phyloP scores from a whole-genome alignment of 108 stramenopile genomes.

The Nitzschia putrida region DNA sequence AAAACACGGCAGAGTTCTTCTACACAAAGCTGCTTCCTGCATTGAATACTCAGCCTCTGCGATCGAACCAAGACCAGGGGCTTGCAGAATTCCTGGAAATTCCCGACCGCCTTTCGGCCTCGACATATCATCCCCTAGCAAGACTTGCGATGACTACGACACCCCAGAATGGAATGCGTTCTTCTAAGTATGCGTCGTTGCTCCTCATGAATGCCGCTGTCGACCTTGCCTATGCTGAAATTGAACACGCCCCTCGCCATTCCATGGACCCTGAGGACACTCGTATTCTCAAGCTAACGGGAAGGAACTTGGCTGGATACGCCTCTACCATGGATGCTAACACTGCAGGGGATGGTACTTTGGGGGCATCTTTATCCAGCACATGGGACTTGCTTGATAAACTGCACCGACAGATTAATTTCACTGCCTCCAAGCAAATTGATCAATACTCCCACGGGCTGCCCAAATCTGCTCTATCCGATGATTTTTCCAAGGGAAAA shows the following conservation, averaged over 20 bases:
- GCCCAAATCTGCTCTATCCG: slow-evolving; percentile 49
- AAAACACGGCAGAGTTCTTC: slow-evolving; percentile 78
- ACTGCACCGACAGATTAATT: slow-evolving; percentile 69
- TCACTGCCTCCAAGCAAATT: slow-evolving; percentile 75
- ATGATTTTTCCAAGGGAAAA: slow-evolving; percentile 72
- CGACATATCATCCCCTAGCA: slow-evolving; percentile 78
- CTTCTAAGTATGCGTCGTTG: slow-evolving; percentile 67
- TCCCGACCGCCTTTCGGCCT: slow-evolving; percentile 60
- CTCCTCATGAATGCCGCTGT: slow-evolving; percentile 86
- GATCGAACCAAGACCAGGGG: slow-evolving; percentile 79
- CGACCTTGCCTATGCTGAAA: slow-evolving; percentile 77
- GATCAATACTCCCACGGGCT: slow-evolving; percentile 79
- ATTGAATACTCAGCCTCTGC: slow-evolving; percentile 77
- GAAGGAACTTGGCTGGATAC: slow-evolving; percentile 83
- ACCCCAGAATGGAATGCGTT: slow-evolving; percentile 55
- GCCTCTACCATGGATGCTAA: slow-evolving; percentile 74
- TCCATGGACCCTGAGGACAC: slow-evolving; percentile 91
- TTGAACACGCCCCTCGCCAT: slow-evolving; percentile 66
- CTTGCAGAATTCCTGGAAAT: slow-evolving; percentile 75
- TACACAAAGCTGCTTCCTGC: slow-evolving; percentile 85
- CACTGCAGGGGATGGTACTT: slow-evolving; percentile 63
- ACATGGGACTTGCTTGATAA: slow-evolving; percentile 87
- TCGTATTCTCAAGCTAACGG: slow-evolving; percentile 82
- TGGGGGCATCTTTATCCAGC: slow-evolving; percentile 65
- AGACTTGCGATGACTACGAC: slow-evolving; percentile 74